A percentile compares a stretch with the other conserved stretches of the same genome.
These are phyloP conservation scores for Candida labiduridarum DNA, from an alignment of 1,139 yeast genomes.

Conservation along the genomic window DNA sequence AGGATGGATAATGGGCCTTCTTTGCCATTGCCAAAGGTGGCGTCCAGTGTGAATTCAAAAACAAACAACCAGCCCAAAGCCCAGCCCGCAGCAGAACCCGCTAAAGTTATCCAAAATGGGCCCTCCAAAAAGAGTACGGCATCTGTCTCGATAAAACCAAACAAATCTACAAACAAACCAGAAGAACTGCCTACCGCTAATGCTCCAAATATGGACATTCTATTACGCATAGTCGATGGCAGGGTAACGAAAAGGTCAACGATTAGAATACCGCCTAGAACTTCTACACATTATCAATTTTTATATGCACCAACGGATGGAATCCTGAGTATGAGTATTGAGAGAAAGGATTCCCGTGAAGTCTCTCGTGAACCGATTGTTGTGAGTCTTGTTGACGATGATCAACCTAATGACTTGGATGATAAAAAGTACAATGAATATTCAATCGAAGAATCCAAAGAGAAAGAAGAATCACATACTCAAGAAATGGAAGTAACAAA, in stretches of 20 bases:
- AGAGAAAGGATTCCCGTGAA: too few species aligned
- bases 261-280: slow-evolving; percentile 11
- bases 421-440: too few species aligned
- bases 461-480: too few species aligned
- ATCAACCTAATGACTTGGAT: too few species aligned
- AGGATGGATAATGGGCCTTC: neutral
- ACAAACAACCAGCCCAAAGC: neutral
- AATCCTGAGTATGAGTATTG: too few species aligned
- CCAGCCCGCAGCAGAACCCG: neutral
- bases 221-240: neutral
- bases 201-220: neutral
- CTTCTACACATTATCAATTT: slow-evolving; percentile 11
- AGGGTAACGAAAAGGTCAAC: slow-evolving; percentile 3
- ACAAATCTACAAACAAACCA: too few species aligned
- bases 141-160: too few species aligned
- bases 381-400: too few species aligned
- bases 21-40: neutral
- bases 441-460: too few species aligned
- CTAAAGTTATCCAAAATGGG: neutral
- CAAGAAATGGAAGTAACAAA: too few species aligned
- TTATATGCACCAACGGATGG: slow-evolving; percentile 4
- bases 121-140: too few species aligned
- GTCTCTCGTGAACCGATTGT: neutral
- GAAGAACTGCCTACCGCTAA: too few species aligned
- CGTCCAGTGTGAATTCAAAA: neutral